Evolutionary conservation across 768 basidiomycete species (phyloP).

Genomic region (Nidularia pulvinata): DNA sequence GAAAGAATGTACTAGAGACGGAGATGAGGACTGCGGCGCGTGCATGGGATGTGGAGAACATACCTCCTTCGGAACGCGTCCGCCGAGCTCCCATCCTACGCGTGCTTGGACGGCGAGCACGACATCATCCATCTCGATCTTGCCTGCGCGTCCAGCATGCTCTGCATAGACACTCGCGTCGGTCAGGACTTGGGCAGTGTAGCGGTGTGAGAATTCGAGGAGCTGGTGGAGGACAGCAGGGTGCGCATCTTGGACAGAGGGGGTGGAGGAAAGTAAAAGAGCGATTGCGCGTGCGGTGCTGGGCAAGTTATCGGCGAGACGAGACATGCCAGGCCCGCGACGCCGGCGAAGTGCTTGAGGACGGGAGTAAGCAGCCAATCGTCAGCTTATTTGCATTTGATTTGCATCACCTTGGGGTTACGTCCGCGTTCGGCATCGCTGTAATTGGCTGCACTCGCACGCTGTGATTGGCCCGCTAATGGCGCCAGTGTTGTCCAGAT

Average conservation of each 20-base stretch:
- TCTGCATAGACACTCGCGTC: conserved; percentile 89
- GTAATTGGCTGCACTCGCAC: too few species aligned
- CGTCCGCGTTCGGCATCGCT: too few species aligned
- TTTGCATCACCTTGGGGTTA: too few species aligned
- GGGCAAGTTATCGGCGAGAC: conserved; percentile 69
- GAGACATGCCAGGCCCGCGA: conserved; percentile 28
- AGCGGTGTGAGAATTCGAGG: conserved; percentile 84
- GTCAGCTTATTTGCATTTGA: too few species aligned
- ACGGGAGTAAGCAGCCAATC: too few species aligned
- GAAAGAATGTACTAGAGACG: conserved; percentile 67
- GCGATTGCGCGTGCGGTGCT: conserved; percentile 86
- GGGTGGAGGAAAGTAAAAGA: conserved; percentile 79
- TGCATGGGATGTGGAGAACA: conserved; percentile 8
- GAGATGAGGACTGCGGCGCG: not conserved
- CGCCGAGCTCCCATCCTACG: conserved; percentile 93
- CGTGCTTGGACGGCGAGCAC: conserved; percentile 83
- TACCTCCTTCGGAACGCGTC: conserved; percentile 88
- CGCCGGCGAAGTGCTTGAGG: too few species aligned
- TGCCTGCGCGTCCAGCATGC: conserved; percentile 77
- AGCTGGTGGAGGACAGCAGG: conserved; percentile 87
- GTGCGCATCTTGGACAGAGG: conserved; percentile 83
- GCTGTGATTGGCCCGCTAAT: not conserved
- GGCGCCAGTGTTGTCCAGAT: not conserved
- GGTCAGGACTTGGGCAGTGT: conserved; percentile 79
- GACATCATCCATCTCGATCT: conserved; percentile 84